Conservation (phyloP, 768 basidiomycete species). For the Hygrophoropsis aurantiaca region DNA sequence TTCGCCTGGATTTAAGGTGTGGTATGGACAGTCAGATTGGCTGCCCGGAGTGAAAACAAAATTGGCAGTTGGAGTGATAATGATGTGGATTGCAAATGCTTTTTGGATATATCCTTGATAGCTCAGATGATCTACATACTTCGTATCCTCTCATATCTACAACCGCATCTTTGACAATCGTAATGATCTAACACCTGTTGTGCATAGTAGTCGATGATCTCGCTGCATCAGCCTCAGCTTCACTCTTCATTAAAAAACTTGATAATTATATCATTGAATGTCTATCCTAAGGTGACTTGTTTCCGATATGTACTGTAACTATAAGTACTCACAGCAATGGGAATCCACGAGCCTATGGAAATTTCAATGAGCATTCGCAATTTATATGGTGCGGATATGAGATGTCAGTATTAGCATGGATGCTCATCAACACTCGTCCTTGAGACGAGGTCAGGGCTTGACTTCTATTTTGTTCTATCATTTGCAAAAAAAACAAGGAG, state of each 20-base stretch:
- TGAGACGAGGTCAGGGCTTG: slow-evolving; percentile 84
- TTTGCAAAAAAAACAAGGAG: slow-evolving; percentile 17
- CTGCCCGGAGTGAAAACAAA: slow-evolving; percentile 43
- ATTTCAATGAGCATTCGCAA: too few species aligned
- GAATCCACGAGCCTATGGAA: too few species aligned
- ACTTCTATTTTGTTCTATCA: slow-evolving; percentile 85
- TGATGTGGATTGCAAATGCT: slow-evolving; percentile 68
- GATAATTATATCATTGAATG: too few species aligned
- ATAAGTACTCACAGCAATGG: too few species aligned
- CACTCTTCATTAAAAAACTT: too few species aligned
- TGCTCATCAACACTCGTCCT: slow-evolving; percentile 72
- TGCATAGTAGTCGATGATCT: too few species aligned
- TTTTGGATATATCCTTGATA: slow-evolving; percentile 45
- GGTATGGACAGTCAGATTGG: slow-evolving; percentile 30
- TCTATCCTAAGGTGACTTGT: too few species aligned
- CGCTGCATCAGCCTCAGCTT: too few species aligned
- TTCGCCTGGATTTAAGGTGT: slow-evolving; percentile 27
- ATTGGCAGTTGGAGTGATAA: slow-evolving; percentile 37
- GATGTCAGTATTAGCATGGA: slow-evolving; percentile 89
- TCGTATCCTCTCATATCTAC: too few species aligned
- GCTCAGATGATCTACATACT: slow-evolving; percentile 9
- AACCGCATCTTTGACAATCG: too few species aligned
- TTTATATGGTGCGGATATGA: slow-evolving; percentile 2
- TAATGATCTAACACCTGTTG: too few species aligned
- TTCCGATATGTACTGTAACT: too few species aligned